Percentiles rank a stretch among this genome's conserved stretches.
phyloP scores from a whole-genome alignment of 768 basidiomycete genomes.

The Saitozyma sp. region DNA sequence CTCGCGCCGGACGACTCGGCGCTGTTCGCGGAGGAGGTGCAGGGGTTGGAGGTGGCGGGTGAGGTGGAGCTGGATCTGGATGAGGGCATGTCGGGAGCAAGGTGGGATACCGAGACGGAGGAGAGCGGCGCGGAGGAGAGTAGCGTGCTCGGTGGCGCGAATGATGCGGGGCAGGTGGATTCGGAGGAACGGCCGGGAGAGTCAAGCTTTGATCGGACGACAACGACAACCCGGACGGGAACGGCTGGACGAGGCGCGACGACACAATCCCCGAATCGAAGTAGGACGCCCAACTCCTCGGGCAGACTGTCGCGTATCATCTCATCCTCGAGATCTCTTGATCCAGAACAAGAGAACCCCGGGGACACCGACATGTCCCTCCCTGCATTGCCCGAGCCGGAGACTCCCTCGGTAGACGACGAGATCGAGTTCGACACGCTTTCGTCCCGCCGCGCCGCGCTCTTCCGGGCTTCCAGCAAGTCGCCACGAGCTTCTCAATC shows the following conservation, averaged over 20 bases:
- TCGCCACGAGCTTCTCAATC: not conserved
- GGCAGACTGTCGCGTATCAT: too few relatives aligned
- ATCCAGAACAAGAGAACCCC: not conserved
- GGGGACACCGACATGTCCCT: constrained; percentile 16
- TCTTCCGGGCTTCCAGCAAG: constrained; percentile 26
- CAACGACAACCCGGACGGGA: too few relatives aligned
- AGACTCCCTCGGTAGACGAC: constrained; percentile 6
- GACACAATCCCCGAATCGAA: too few relatives aligned
- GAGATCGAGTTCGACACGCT: constrained; percentile 22
- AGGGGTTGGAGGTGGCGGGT: constrained; percentile 19
- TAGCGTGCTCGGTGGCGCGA: too few relatives aligned
- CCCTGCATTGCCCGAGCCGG: constrained; percentile 34
- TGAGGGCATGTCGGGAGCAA: constrained; percentile 11
- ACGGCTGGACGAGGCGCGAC: too few relatives aligned
- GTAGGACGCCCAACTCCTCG: too few relatives aligned
- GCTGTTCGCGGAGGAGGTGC: constrained; percentile 22
- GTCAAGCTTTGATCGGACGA: too few relatives aligned
- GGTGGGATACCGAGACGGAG: constrained; percentile 8
- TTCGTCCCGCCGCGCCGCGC: constrained; percentile 24
- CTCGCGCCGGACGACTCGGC: constrained; percentile 31
- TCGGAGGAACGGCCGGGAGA: too few relatives aligned
- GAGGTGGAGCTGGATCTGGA: constrained; percentile 42
- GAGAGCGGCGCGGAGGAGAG: not conserved
- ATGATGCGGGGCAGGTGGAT: too few relatives aligned
- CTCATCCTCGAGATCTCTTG: too few relatives aligned